Evolutionary conservation across 805 yeast species (phyloP).

Genomic region (Yamadazyma olivae): DNA sequence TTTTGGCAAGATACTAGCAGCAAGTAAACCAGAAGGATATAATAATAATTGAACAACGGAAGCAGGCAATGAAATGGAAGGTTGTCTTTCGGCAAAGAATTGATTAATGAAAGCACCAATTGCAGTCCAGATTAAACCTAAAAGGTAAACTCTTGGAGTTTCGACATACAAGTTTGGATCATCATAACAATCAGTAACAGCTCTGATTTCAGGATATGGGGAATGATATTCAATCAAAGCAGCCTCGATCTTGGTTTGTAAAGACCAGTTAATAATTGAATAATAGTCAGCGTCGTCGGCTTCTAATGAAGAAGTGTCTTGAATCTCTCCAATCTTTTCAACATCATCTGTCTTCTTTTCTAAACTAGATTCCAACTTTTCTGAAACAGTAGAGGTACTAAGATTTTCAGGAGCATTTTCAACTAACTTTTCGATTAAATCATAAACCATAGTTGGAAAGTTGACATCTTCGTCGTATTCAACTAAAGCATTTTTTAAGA

Average conservation of each 20-base stretch:
- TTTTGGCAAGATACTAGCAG: constrained; percentile 44
- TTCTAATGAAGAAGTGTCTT: constrained; percentile 19
- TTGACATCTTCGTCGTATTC: constrained; percentile 33
- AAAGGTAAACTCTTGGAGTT: constrained; percentile 53
- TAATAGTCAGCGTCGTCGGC: constrained; percentile 20
- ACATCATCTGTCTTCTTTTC: constrained; percentile 5
- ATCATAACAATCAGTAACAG: constrained; percentile 59
- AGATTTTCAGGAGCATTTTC: constrained; percentile 4
- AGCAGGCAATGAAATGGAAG: constrained; percentile 42
- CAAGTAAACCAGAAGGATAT: constrained; percentile 40
- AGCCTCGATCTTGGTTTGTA: constrained; percentile 41
- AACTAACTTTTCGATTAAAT: constrained; percentile 19
- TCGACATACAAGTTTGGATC: constrained; percentile 48
- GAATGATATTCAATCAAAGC: constrained; percentile 42
- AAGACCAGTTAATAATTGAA: constrained; percentile 24
- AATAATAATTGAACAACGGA: constrained; percentile 46
- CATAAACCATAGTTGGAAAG: constrained; percentile 26
- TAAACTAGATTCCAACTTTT: background rate
- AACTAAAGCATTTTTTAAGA: constrained; percentile 25
- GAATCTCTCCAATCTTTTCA: constrained; percentile 4
- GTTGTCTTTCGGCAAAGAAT: constrained; percentile 55
- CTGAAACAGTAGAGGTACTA: background rate
- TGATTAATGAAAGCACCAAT: constrained; percentile 55
- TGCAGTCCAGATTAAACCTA: constrained; percentile 50
- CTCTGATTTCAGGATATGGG: constrained; percentile 66